Evolutionary conservation across 2,329 filamentous ascomycete species (phyloP), one percentile per base, ranked within the genome.

Genomic region (Pyrenophora tritici-repentis): DNA sequence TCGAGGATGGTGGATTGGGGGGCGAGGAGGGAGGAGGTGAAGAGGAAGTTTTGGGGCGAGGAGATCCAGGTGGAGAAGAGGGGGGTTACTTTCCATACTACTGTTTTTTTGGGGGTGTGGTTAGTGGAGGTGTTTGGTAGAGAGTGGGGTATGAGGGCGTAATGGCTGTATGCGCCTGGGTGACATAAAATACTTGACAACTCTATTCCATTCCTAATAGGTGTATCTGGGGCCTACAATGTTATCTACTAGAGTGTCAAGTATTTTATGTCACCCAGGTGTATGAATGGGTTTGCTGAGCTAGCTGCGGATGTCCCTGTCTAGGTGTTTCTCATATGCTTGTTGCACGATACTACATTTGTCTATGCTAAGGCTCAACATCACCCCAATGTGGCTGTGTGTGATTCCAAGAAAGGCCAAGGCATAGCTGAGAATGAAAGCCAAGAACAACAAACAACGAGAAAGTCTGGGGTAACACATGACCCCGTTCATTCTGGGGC

Each of bases 21-120:
- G 18, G 77, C 73, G 6, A 93, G 78, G 42, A 87, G 65, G 38
- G 74, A 75, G 48, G 74, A 63, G 32, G 74, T 71, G 75, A 86
- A 85, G 40, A 97, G 79, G 0, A 84, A 72, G 70, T 91, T 91
- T 24, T 73, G 67, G 2, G 81, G 73, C 3, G 81, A 80, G 29
- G 85, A 79, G 38, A 97, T 81, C 91, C 91, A 97, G 58, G 84
- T 78, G 17, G 92, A 90, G 67, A 97, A 86, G 37, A 86, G 78
- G 7, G 92, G 91, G 0, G 91, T 93, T 61, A 96, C 88, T 73
- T 89, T 91, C 94, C 94, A 99, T 7, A 97, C 79, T 14, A 96
- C 91, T 88, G 53, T 16, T 12, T 42, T 35, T 38, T n/a, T n/a
- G n/a, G n/a, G n/a, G n/a, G n/a, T n/a, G n/a, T n/a, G n/a, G n/a